Base-by-base conservation (phyloP, 1,139 yeast species). In the Arxiozyma slooffiae region DNA sequence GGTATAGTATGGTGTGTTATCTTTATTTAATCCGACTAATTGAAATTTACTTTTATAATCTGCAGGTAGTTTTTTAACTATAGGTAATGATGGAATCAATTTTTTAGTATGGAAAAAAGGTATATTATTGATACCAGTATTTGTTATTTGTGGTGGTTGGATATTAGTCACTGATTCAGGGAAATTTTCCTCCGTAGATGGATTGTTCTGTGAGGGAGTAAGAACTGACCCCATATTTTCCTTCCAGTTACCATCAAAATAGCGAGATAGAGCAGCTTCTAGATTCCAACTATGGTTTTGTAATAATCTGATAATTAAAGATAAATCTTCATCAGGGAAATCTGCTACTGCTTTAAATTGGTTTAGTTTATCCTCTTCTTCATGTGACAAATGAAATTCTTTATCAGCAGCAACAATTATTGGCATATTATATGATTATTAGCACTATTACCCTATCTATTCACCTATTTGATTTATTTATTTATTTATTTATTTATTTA, bases 281-380 rank as follows among this genome's bases (percentile, higher is more conserved):
- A 71, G 47, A 47, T 68, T 63, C 75, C 75, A 71, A 36, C 69
- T 65, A 53, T 69, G 68, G 48, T 68, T 67, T 50, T 61, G 54
- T 30, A 71, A 53, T 30, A 69, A 55, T 44, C 58, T 58, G 20
- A 71, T 66, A 17, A 71, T 64, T 34, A 62, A 56, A 7, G 68
- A 64, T 44, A 67, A 55, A 37, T 71, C 71, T 0, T 63, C 67
- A 21, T 67, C 70, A 1, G 67, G 65, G 52, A 68, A 70, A 9
- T 66, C 58, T 1, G 73, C 64, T 41, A 71, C 68, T 41, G 63
- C 52, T 51, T 70, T 73, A 52, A 71, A 71, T 47, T 69, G 67
- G 48, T 68, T 66, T 53, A 71, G 56, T 48, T 67, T 68, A 48
- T 68, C 71, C 48, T 67, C 71, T 49, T 71, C 73, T 7, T 63